A percentile compares a stretch with the other conserved stretches of the same genome.
phyloP scores from a whole-genome alignment of 768 basidiomycete species.

The Russula sp. region DNA sequence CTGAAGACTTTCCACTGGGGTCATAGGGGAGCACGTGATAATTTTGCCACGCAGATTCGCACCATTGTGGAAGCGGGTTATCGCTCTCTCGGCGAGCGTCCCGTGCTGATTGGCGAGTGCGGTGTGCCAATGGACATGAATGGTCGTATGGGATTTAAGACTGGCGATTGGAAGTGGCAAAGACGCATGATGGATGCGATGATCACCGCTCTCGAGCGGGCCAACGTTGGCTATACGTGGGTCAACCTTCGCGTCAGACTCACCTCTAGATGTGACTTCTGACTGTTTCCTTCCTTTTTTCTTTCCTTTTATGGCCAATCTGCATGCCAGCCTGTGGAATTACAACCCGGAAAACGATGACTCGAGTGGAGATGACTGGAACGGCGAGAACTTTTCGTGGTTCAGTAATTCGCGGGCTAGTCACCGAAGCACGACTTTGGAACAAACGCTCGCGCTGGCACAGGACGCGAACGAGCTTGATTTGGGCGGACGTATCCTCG shows the following conservation, averaged over 20 bases:
- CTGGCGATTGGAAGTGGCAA: conserved; percentile 79
- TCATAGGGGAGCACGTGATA: conserved; percentile 72
- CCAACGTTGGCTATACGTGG: conserved; percentile 82
- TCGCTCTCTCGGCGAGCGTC: conserved; percentile 70
- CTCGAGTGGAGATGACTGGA: conserved; percentile 80
- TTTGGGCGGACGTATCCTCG: conserved; percentile 74
- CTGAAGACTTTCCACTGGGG: conserved; percentile 86
- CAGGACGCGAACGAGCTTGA: conserved; percentile 72
- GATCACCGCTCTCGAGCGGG: conserved; percentile 74
- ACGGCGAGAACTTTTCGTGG: conserved; percentile 97
- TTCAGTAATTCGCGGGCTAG: conserved; percentile 65
- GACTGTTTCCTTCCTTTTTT: not conserved
- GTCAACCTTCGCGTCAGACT: conserved; percentile 35
- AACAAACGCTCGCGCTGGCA: conserved; percentile 44
- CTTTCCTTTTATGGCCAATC: not conserved
- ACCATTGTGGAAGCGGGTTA: conserved; percentile 74
- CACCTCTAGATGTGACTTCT: not conserved
- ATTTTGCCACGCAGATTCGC: conserved; percentile 76
- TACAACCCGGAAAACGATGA: conserved; percentile 91
- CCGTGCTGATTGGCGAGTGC: conserved; percentile 87
- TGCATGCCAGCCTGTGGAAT: conserved; percentile 72
- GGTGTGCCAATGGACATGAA: conserved; percentile 98
- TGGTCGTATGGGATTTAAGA: conserved; percentile 50
- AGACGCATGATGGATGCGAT: conserved; percentile 92
- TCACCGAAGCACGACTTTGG: conserved; percentile 41